A percentile compares a stretch with the other conserved stretches of the same genome.
These are phyloP conservation scores for Penicillium palitans DNA, from an alignment of 2,329 filamentous ascomycete species.

Conservation along the genomic window DNA sequence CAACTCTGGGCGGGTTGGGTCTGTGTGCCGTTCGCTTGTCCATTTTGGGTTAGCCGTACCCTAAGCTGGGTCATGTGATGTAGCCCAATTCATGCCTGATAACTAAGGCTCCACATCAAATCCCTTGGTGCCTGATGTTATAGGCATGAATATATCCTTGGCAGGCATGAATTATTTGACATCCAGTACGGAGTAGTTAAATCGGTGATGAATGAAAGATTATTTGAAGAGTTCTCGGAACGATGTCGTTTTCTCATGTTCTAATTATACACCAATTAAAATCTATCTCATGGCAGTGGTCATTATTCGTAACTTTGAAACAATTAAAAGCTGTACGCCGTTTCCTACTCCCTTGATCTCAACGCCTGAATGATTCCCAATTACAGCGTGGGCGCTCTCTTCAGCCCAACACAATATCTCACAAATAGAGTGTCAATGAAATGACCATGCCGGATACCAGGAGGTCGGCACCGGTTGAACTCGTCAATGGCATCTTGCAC, in stretches of 20 bases:
- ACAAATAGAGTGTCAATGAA: slow-evolving; percentile 83
- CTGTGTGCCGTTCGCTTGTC: slow-evolving; percentile 45
- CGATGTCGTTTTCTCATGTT: neutral
- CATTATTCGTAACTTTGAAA: slow-evolving; percentile 16
- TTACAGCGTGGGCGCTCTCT: slow-evolving; percentile 44
- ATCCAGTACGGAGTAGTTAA: neutral
- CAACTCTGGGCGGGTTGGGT: slow-evolving; percentile 33
- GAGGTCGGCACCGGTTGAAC: slow-evolving; percentile 71
- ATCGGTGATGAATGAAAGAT: neutral
- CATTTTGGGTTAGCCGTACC: slow-evolving; percentile 44
- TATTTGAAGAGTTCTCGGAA: neutral
- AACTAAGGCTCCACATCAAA: neutral
- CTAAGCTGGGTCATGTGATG: slow-evolving; percentile 30
- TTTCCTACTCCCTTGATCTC: slow-evolving; percentile 9
- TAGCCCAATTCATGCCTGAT: neutral
- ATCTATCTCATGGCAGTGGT: slow-evolving; percentile 1
- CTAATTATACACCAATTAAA: slow-evolving; percentile 6
- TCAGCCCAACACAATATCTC: slow-evolving; percentile 63
- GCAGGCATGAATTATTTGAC: neutral
- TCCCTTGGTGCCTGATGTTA: slow-evolving; percentile 14
- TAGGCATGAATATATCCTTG: neutral
- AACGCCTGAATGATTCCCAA: slow-evolving; percentile 12
- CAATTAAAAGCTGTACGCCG: slow-evolving; percentile 6
- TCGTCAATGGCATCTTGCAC: slow-evolving; percentile 76
- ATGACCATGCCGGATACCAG: slow-evolving; percentile 85